Percentiles rank a stretch among this genome's conserved stretches.
These are phyloP conservation scores for Arachis stenosperma DNA, from an alignment of 306 rosid genomes.

Conservation along the genomic window DNA sequence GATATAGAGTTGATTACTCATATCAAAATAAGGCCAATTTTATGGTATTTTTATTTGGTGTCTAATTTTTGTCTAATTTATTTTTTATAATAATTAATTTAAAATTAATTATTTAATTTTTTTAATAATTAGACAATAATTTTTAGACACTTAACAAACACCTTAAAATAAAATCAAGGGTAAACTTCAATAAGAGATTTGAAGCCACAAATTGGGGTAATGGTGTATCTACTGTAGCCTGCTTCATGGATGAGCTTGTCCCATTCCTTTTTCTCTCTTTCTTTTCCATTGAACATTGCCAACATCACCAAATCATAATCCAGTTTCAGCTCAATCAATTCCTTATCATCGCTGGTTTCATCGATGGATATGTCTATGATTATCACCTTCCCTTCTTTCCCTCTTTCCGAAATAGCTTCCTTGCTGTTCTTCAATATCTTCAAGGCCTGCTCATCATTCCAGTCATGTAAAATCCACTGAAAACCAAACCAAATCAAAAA, in stretches of 20 bases:
- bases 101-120: too few relatives aligned
- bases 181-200: constrained; percentile 64
- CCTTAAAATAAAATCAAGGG: constrained; percentile 37
- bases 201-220: constrained; percentile 43
- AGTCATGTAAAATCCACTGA: constrained; percentile 49
- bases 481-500: neutral
- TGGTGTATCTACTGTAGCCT: constrained; percentile 55
- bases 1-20: too few relatives aligned
- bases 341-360: constrained; percentile 32
- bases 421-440: constrained; percentile 57
- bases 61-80: too few relatives aligned
- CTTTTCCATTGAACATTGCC: constrained; percentile 40
- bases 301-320: constrained; percentile 57
- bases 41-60: too few relatives aligned
- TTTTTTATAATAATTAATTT: too few relatives aligned
- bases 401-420: constrained; percentile 49
- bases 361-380: constrained; percentile 59
- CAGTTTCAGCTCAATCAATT: constrained; percentile 46
- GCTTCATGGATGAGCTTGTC: constrained; percentile 52
- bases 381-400: constrained; percentile 53
- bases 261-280: constrained; percentile 57
- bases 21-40: too few relatives aligned
- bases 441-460: constrained; percentile 50
- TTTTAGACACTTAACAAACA: too few relatives aligned
- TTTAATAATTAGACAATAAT: too few relatives aligned